Percentiles rank a stretch among this genome's conserved stretches.
phyloP scores from a whole-genome alignment of 1,139 yeast genomes.

The Protomyces inundatus region DNA sequence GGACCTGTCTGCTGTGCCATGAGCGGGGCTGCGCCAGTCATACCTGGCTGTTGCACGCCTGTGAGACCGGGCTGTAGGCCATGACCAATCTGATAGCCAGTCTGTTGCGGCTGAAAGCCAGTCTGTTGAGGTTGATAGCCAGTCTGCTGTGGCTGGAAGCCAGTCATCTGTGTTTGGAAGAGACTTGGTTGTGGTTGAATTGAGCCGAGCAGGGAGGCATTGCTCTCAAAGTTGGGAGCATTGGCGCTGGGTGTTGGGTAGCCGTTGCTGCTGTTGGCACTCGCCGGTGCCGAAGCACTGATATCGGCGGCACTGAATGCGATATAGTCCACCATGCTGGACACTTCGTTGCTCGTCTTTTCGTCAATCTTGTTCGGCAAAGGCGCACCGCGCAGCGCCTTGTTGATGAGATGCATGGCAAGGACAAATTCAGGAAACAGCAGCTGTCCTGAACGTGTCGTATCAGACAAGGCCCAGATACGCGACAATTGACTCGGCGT shows the following conservation, averaged over 20 bases:
- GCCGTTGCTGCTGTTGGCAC: neutral
- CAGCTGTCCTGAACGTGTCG: conserved; percentile 75
- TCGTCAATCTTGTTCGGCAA: conserved; percentile 70
- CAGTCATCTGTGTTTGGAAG: conserved; percentile 36
- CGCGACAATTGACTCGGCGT: conserved; percentile 72
- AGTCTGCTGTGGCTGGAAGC: conserved; percentile 37
- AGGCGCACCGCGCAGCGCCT: conserved; percentile 68
- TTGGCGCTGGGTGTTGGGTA: neutral
- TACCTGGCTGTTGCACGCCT: conserved; percentile 34
- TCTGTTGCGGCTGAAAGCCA: conserved; percentile 45
- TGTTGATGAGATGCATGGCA: conserved; percentile 81
- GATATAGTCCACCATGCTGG: conserved; percentile 80
- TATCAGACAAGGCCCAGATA: conserved; percentile 80
- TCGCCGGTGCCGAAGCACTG: neutral
- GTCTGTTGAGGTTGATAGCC: conserved; percentile 36
- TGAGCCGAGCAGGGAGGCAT: conserved; percentile 15
- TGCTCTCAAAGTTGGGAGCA: conserved; percentile 19
- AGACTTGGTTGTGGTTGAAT: neutral
- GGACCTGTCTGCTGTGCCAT: neutral
- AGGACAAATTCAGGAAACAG: conserved; percentile 92
- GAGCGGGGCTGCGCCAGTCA: conserved; percentile 3
- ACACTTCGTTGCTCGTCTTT: conserved; percentile 73
- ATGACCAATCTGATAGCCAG: conserved; percentile 33
- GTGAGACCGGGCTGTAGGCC: conserved; percentile 38
- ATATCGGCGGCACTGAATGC: conserved; percentile 22